These are phyloP conservation scores for Luffa aegyptiaca DNA, from an alignment of 306 rosid genomes.

Conservation along the genomic window DNA sequence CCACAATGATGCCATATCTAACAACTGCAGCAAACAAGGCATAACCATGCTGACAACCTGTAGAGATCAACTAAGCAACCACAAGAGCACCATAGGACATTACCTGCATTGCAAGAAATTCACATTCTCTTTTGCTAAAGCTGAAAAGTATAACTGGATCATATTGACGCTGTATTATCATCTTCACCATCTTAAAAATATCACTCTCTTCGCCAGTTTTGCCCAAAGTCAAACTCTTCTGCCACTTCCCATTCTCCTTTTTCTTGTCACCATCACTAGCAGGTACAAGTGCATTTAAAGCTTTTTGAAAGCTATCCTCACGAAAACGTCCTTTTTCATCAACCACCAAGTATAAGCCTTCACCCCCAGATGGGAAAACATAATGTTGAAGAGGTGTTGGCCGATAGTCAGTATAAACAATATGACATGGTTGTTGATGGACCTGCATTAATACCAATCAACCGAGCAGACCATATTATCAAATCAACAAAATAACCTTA, in stretches of 20 bases:
- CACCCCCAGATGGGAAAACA: slow-evolving; percentile 77
- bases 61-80: background rate
- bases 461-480: slow-evolving; percentile 12
- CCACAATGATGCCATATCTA: background rate
- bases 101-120: slow-evolving; percentile 96
- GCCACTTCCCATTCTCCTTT: slow-evolving; percentile 59
- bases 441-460: slow-evolving; percentile 41
- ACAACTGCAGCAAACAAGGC: background rate
- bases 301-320: slow-evolving; percentile 77
- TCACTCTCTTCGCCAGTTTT: slow-evolving; percentile 70
- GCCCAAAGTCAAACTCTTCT: slow-evolving; percentile 57
- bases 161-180: slow-evolving; percentile 91
- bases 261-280: slow-evolving; percentile 41
- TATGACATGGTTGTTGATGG: slow-evolving; percentile 91
- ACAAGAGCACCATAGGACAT: background rate
- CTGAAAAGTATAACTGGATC: slow-evolving; percentile 94
- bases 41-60: background rate
- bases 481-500: background rate
- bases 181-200: slow-evolving; percentile 93
- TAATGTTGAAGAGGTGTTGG: slow-evolving; percentile 98
- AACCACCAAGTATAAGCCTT: slow-evolving; percentile 79
- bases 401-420: slow-evolving; percentile 87
- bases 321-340: slow-evolving; percentile 83
- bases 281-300: slow-evolving; percentile 69
- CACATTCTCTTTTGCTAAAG: slow-evolving; percentile 97